Conservation (phyloP, 176 grass and related monocot genomes). For the Eleusine coracana region DNA sequence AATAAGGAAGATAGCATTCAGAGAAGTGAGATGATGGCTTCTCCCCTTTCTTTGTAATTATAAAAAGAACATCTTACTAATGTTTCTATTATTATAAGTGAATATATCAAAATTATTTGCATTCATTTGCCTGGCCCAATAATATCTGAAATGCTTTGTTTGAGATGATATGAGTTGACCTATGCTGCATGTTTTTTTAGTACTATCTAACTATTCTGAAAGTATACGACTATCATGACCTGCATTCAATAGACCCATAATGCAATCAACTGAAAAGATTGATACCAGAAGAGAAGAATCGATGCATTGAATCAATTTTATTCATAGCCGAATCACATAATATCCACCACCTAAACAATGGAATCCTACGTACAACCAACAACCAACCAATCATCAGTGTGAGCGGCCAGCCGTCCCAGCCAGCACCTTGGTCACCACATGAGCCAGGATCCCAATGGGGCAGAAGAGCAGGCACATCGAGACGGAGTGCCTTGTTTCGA, state of each 20-base stretch:
- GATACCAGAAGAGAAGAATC: slow-evolving; percentile 2
- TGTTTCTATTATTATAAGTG: not conserved
- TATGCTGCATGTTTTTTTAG: not conserved
- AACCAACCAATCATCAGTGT: slow-evolving; percentile 46
- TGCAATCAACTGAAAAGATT: not conserved
- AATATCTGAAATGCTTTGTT: not conserved
- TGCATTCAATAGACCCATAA: not conserved
- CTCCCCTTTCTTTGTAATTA: slow-evolving; percentile 12
- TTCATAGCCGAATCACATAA: slow-evolving; percentile 35
- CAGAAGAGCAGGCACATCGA: slow-evolving; percentile 93
- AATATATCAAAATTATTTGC: not conserved
- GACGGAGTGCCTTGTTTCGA: slow-evolving; percentile 86
- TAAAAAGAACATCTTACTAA: not conserved
- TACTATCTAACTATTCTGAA: not conserved
- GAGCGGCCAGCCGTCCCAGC: slow-evolving; percentile 35
- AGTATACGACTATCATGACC: not conserved
- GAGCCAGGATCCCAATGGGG: slow-evolving; percentile 71
- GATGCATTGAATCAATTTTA: slow-evolving; percentile 37
- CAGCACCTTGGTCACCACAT: slow-evolving; percentile 71
- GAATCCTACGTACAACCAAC: slow-evolving; percentile 23
- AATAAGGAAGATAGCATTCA: not conserved
- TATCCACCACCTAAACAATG: slow-evolving; percentile 35
- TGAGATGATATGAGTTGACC: not conserved
- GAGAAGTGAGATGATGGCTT: not conserved
- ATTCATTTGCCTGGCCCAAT: not conserved